A percentile compares a stretch with the other conserved stretches of the same genome.
Conservation (phyloP, 2,329 filamentous ascomycete species). For the Penicillium sp. region DNA sequence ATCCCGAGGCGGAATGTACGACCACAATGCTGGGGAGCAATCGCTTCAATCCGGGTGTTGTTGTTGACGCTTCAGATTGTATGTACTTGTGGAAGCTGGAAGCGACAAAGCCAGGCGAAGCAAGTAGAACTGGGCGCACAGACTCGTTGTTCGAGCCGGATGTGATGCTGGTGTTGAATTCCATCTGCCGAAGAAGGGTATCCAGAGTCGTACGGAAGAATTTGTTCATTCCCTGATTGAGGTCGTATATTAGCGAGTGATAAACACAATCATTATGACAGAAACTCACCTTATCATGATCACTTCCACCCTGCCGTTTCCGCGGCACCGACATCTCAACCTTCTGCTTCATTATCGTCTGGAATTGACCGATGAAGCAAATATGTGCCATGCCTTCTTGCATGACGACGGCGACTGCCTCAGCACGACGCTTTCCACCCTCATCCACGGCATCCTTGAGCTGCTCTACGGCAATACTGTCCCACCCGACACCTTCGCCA, state of each 20-base stretch:
- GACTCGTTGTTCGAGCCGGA: slow-evolving; percentile 37
- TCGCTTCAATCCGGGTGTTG: slow-evolving; percentile 65
- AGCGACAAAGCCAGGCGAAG: slow-evolving; percentile 86
- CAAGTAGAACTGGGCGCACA: slow-evolving; percentile 68
- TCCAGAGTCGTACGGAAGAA: slow-evolving; percentile 78
- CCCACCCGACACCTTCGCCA: slow-evolving; percentile 65
- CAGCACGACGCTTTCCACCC: slow-evolving; percentile 66
- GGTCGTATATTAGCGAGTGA: neutral
- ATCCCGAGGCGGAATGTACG: slow-evolving; percentile 80
- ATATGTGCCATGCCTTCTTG: slow-evolving; percentile 64
- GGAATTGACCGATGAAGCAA: slow-evolving; percentile 51
- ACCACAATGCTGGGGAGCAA: slow-evolving; percentile 61
- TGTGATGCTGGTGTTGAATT: slow-evolving; percentile 56
- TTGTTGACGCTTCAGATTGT: slow-evolving; percentile 58
- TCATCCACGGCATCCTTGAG: slow-evolving; percentile 76
- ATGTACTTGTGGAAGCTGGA: slow-evolving; percentile 75
- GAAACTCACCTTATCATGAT: slow-evolving; percentile 47
- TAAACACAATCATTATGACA: neutral
- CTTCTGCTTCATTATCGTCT: slow-evolving; percentile 50
- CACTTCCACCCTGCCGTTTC: slow-evolving; percentile 47
- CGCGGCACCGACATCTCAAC: slow-evolving; percentile 49
- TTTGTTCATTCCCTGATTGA: slow-evolving; percentile 60
- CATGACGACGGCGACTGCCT: slow-evolving; percentile 89
- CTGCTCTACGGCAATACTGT: slow-evolving; percentile 77
- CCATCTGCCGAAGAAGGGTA: slow-evolving; percentile 73